These are phyloP conservation scores for Macrolepiota dolichaula DNA, from an alignment of 768 basidiomycete genomes.

Conservation along the genomic window DNA sequence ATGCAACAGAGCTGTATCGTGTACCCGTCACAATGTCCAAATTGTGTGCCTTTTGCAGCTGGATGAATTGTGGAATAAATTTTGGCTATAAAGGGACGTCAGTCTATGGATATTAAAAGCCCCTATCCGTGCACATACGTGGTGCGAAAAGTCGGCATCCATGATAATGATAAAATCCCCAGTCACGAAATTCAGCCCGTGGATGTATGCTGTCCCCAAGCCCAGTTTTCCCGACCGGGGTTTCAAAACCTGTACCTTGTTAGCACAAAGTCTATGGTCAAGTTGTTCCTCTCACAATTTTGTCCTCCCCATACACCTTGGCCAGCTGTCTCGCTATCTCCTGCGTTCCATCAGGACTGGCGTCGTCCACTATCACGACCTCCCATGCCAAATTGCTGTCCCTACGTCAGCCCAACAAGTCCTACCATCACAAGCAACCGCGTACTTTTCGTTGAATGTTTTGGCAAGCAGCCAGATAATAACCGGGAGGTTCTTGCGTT, in stretches of 20 bases:
- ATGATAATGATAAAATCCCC: slow-evolving; percentile 96
- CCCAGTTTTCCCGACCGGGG: slow-evolving; percentile 90
- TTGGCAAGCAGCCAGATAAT: slow-evolving; percentile 83
- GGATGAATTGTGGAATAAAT: slow-evolving; percentile 91
- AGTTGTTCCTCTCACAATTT: slow-evolving; percentile 48
- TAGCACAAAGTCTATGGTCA: background rate
- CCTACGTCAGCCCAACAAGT: slow-evolving; percentile 6
- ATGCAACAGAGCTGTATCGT: slow-evolving; percentile 68
- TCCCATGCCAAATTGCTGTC: slow-evolving; percentile 77
- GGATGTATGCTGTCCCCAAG: slow-evolving; percentile 89
- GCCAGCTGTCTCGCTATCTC: slow-evolving; percentile 81
- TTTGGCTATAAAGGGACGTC: slow-evolving; percentile 59
- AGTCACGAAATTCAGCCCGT: slow-evolving; percentile 84
- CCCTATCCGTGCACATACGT: slow-evolving; percentile 50
- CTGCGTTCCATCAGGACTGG: slow-evolving; percentile 90
- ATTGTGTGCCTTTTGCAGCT: slow-evolving; percentile 79
- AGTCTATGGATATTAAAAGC: background rate
- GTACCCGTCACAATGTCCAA: slow-evolving; percentile 94
- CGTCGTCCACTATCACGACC: slow-evolving; percentile 88
- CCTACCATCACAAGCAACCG: slow-evolving; percentile 13
- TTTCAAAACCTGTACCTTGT: slow-evolving; percentile 59
- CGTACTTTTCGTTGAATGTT: slow-evolving; percentile 75
- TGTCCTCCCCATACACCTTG: slow-evolving; percentile 79
- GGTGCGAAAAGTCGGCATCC: slow-evolving; percentile 96
- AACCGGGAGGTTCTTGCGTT: slow-evolving; percentile 87